Evolutionary conservation across 2,329 filamentous ascomycete species (phyloP).

Genomic region (Neonectria ditissima): DNA sequence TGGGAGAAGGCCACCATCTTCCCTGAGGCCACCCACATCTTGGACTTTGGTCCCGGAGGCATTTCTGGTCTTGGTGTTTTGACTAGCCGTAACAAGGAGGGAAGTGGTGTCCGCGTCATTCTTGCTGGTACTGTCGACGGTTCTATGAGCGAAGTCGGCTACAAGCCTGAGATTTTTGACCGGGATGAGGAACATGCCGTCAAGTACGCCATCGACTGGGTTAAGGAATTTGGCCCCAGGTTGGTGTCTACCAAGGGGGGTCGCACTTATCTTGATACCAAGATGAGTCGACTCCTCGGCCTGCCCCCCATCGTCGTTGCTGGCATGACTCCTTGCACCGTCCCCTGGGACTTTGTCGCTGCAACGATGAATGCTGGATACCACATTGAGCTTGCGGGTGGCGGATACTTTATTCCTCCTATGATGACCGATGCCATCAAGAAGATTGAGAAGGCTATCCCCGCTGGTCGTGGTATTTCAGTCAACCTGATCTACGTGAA

Average conservation of each 20-base stretch:
- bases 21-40: conserved; percentile 88
- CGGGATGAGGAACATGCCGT: conserved; percentile 95
- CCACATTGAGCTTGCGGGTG: conserved; percentile 89
- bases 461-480: conserved; percentile 86
- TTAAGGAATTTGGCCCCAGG: conserved; percentile 95
- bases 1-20: conserved; percentile 97
- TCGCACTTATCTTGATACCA: conserved; percentile 93
- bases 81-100: conserved; percentile 99
- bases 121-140: conserved; percentile 94
- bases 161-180: conserved; percentile 98
- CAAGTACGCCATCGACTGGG: conserved; percentile 96
- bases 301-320: conserved; percentile 90
- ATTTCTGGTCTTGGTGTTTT: conserved; percentile 96
- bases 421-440: conserved; percentile 84
- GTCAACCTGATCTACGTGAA: conserved; percentile 94
- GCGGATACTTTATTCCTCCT: conserved; percentile 87
- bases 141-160: conserved; percentile 90
- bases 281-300: conserved; percentile 90
- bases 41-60: conserved; percentile 97
- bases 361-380: conserved; percentile 97
- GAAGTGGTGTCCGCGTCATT: conserved; percentile 95
- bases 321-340: conserved; percentile 92
- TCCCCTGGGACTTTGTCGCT: conserved; percentile 91
- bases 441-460: conserved; percentile 87
- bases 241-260: conserved; percentile 90